Percentiles rank a stretch among this genome's conserved stretches.
phyloP scores from a whole-genome alignment of 2,329 filamentous ascomycete species.

The Beauveria sp. region DNA sequence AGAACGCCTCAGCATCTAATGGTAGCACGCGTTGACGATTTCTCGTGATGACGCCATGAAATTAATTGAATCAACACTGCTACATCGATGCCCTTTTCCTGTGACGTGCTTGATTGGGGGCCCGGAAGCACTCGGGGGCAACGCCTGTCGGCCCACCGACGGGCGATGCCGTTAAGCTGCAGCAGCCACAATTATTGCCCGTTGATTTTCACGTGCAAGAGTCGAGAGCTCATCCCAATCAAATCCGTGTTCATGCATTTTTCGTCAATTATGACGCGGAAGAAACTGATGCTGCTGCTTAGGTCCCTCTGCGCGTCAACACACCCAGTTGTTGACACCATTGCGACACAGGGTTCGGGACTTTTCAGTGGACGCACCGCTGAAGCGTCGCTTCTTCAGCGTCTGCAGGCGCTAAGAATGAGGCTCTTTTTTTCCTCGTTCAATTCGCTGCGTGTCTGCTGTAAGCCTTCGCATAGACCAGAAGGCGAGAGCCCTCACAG shows the following conservation, averaged over 20 bases:
- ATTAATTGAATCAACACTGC: background rate
- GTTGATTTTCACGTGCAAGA: background rate
- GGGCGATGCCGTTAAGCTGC: slow-evolving; percentile 2
- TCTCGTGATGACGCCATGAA: slow-evolving; percentile 6
- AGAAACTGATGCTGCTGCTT: background rate
- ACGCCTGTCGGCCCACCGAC: background rate
- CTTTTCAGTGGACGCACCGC: background rate
- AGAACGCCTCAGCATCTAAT: background rate
- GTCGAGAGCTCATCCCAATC: background rate
- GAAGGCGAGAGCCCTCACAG: too few relatives aligned
- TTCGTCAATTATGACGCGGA: background rate
- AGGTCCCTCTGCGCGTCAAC: background rate
- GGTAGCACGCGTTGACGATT: background rate
- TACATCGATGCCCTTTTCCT: background rate
- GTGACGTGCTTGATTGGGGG: background rate
- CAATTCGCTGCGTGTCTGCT: background rate
- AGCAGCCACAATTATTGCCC: background rate
- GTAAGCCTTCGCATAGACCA: too few relatives aligned
- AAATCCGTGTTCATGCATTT: background rate
- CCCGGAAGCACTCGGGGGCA: background rate
- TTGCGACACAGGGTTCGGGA: background rate
- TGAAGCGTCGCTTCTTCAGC: background rate
- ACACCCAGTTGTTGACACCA: background rate
- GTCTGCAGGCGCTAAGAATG: background rate
- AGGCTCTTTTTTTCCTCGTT: background rate